phyloP scores from a whole-genome alignment of 179 eudicot genomes.

The Actinidia chinensis region DNA sequence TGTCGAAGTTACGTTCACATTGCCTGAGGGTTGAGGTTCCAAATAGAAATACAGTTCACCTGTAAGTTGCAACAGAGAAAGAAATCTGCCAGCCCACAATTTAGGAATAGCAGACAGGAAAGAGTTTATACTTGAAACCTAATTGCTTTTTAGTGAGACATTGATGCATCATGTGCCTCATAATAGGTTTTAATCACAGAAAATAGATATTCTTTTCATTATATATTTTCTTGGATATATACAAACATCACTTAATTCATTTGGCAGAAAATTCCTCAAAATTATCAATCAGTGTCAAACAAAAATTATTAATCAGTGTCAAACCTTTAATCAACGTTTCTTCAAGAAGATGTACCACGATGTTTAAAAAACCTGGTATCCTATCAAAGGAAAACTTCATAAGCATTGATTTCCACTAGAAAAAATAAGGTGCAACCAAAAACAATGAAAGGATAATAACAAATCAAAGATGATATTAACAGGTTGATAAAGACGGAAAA shows the following conservation, averaged over 20 bases:
- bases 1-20: not conserved
- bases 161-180: not conserved
- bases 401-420: not conserved
- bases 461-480: conserved; percentile 1
- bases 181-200: not conserved
- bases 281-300: no score
- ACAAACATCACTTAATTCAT: not conserved
- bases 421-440: conserved; percentile 5
- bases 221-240: not conserved
- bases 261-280: not conserved
- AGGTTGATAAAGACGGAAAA: not conserved
- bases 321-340: no score
- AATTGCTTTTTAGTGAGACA: not conserved
- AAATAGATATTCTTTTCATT: not conserved
- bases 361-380: no score
- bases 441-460: not conserved
- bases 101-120: not conserved
- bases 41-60: not conserved
- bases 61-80: not conserved
- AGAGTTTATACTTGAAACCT: not conserved
- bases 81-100: not conserved
- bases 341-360: no score
- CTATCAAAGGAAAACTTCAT: no score
- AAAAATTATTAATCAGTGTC: no score
- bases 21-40: not conserved